Evolutionary conservation across 805 yeast genomes (phyloP).

Genomic region (Nematodospora valgi): DNA sequence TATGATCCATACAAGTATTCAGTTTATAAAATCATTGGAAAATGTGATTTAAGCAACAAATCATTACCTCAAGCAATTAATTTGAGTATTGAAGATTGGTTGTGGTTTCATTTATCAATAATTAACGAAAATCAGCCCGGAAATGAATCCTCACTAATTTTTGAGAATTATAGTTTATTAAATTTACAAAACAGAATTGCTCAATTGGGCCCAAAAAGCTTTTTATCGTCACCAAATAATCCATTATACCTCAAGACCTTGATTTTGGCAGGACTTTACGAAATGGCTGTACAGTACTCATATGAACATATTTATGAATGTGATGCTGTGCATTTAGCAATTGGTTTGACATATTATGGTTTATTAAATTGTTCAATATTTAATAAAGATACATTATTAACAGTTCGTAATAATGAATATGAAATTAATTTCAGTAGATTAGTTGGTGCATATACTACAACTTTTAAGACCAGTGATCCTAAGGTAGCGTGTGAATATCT

Average conservation of each 20-base stretch:
- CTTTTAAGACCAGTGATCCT: constrained; percentile 83
- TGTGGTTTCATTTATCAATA: constrained; percentile 86
- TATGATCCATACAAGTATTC: constrained; percentile 91
- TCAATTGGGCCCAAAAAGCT: constrained; percentile 69
- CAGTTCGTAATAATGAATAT: constrained; percentile 29
- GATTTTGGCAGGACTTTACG: constrained; percentile 75
- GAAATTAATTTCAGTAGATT: constrained; percentile 55
- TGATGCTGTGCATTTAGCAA: constrained; percentile 87
- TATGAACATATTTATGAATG: constrained; percentile 62
- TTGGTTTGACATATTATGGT: constrained; percentile 73
- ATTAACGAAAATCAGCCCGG: constrained; percentile 47
- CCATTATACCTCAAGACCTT: constrained; percentile 73
- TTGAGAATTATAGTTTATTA: constrained; percentile 66
- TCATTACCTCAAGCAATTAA: constrained; percentile 65
- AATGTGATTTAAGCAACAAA: constrained; percentile 71
- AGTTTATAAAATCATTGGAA: constrained; percentile 87
- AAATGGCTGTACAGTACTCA: constrained; percentile 67
- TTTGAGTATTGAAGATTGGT: constrained; percentile 89
- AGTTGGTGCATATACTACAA: constrained; percentile 75
- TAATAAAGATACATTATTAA: constrained; percentile 33
- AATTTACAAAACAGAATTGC: constrained; percentile 73
- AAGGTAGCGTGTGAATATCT: constrained; percentile 89
- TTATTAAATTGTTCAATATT: constrained; percentile 45
- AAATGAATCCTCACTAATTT: constrained; percentile 47
- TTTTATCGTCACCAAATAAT: constrained; percentile 54